Percentiles rank a stretch among this genome's conserved stretches.
Evolutionary conservation across 345 rosid genomes (phyloP).

Genomic region (Aurinia saxatilis): DNA sequence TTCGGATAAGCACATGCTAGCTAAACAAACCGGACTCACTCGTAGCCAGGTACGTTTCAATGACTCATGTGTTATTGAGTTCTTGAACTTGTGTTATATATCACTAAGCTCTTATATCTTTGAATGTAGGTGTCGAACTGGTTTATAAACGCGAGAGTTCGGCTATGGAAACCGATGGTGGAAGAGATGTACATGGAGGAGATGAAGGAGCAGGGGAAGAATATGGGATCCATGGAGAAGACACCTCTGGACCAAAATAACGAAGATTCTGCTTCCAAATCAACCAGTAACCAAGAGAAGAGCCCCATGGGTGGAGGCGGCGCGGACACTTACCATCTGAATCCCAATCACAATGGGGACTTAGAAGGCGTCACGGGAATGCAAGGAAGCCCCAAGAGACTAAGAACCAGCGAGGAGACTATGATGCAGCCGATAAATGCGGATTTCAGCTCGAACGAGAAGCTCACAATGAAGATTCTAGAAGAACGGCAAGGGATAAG

Average conservation of each 20-base stretch:
- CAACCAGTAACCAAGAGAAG: constrained; percentile 45
- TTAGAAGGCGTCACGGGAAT: constrained; percentile 54
- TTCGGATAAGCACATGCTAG: constrained; percentile 87
- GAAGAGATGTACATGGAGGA: constrained; percentile 97
- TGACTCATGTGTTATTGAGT: background rate
- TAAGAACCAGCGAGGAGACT: constrained; percentile 44
- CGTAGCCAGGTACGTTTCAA: constrained; percentile 64
- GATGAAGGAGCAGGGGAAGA: constrained; percentile 67
- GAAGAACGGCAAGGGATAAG: constrained; percentile 48
- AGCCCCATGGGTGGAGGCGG: constrained; percentile 31
- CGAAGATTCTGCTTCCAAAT: constrained; percentile 57
- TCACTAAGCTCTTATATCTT: background rate
- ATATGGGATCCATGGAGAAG: constrained; percentile 51
- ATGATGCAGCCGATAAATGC: constrained; percentile 43
- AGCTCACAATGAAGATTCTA: constrained; percentile 49
- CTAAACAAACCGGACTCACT: constrained; percentile 93
- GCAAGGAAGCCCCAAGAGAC: constrained; percentile 76
- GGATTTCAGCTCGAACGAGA: constrained; percentile 32
- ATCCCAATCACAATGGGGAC: constrained; percentile 56
- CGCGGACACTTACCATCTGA: constrained; percentile 43
- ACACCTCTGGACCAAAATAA: constrained; percentile 50
- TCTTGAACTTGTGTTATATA: background rate
- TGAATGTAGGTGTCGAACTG: constrained; percentile 82
- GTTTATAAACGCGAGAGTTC: constrained; percentile 98
- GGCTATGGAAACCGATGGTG: constrained; percentile 99